Conservation (phyloP, 2,329 filamentous ascomycete species). For the Nemania serpens region DNA sequence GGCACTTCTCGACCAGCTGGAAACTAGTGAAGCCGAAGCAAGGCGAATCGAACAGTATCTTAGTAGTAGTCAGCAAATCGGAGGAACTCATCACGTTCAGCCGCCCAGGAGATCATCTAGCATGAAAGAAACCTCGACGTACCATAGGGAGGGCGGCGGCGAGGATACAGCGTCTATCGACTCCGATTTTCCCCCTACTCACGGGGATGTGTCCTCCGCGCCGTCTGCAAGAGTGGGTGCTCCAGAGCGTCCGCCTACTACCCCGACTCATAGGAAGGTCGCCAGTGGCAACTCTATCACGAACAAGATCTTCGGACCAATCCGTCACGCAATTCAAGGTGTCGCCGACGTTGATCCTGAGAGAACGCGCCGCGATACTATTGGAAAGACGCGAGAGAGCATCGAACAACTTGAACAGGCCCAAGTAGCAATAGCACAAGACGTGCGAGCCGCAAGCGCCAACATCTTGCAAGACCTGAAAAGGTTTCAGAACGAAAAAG, state of each 20-base stretch:
- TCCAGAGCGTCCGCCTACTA: conserved; percentile 57
- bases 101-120: conserved; percentile 71
- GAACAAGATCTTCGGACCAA: conserved; percentile 89
- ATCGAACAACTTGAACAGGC: conserved; percentile 88
- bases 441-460: conserved; percentile 89
- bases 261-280: conserved; percentile 73
- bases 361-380: conserved; percentile 86
- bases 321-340: conserved; percentile 94
- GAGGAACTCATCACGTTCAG: conserved; percentile 42
- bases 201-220: conserved; percentile 70
- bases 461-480: conserved; percentile 89
- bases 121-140: conserved; percentile 55
- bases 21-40: conserved; percentile 90
- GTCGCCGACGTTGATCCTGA: conserved; percentile 97
- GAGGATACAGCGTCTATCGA: conserved; percentile 91
- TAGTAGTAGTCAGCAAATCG: conserved; percentile 68
- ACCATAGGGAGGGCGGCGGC: conserved; percentile 60
- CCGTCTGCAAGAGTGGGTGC: conserved; percentile 77
- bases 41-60: conserved; percentile 93
- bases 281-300: conserved; percentile 90
- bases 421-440: conserved; percentile 82
- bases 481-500: conserved; percentile 93
- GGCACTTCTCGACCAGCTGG: conserved; percentile 80
- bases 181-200: conserved; percentile 91
- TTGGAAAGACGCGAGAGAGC: conserved; percentile 92